Conservation (phyloP, 371 early-diverging fungal species). For the Mucor circinelloides region DNA sequence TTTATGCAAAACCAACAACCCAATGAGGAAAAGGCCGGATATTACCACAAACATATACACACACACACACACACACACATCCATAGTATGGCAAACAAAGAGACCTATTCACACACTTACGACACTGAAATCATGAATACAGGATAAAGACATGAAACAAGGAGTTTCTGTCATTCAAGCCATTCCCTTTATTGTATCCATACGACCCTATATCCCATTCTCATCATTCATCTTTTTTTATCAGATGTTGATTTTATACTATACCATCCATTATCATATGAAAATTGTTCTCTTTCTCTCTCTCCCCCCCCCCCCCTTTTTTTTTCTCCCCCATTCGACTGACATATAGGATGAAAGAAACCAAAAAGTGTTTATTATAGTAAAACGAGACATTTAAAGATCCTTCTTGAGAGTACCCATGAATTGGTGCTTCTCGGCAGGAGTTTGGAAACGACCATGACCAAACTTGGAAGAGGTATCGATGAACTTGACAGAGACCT, state of each 20-base stretch:
- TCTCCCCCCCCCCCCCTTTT: no score
- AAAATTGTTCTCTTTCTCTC: neutral
- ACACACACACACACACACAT: neutral
- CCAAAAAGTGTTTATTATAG: neutral
- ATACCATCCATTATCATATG: neutral
- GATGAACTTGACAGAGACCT: constrained; percentile 97
- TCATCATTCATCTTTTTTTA: no score
- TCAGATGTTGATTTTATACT: no score
- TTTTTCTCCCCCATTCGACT: neutral
- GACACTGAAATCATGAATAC: no score
- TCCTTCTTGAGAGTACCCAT: constrained; percentile 96
- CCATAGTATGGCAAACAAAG: neutral
- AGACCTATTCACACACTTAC: neutral
- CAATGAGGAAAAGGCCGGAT: neutral
- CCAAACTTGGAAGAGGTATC: constrained; percentile 99
- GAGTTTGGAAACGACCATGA: constrained; percentile 99
- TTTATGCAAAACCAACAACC: neutral
- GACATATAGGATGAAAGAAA: neutral
- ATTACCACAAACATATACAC: neutral
- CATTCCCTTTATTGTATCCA: no score
- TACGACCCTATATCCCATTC: no score
- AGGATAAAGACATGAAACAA: no score
- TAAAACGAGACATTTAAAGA: constrained; percentile 29
- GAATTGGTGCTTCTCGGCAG: constrained; percentile 97
- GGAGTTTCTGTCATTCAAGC: no score